Evolutionary conservation across 1,284 basidiomycete species (phyloP).

Genomic region (Austroboletus rostrupii): DNA sequence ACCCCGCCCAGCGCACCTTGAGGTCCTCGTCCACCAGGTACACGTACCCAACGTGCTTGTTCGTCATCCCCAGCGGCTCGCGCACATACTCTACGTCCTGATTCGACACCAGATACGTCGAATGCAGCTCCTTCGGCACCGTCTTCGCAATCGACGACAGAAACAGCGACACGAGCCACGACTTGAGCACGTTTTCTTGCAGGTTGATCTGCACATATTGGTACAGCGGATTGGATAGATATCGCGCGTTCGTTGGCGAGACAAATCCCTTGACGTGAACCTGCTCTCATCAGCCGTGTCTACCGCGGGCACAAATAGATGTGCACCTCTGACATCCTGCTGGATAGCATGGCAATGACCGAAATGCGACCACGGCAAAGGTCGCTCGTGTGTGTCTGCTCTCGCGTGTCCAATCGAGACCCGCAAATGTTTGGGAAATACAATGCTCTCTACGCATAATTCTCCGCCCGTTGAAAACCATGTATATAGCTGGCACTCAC

Average conservation of each 20-base stretch:
- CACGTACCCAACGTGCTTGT: slow-evolving; percentile 91
- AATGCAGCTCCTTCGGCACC: slow-evolving; percentile 64
- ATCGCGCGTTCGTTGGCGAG: slow-evolving; percentile 58
- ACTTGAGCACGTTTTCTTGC: slow-evolving; percentile 90
- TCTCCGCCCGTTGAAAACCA: slow-evolving; percentile 6
- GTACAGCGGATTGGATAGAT: slow-evolving; percentile 63
- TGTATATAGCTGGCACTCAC: slow-evolving; percentile 44
- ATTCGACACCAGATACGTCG: slow-evolving; percentile 77
- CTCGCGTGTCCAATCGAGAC: slow-evolving; percentile 53
- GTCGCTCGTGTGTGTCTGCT: slow-evolving; percentile 71
- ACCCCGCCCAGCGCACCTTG: slow-evolving; percentile 91
- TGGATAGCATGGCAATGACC: slow-evolving; percentile 77
- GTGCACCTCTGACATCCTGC: slow-evolving; percentile 80
- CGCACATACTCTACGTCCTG: slow-evolving; percentile 81
- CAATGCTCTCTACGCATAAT: slow-evolving; percentile 64
- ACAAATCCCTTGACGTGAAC: slow-evolving; percentile 80
- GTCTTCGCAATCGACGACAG: slow-evolving; percentile 65
- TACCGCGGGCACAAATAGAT: no score
- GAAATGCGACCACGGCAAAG: slow-evolving; percentile 76
- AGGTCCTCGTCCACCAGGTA: slow-evolving; percentile 85
- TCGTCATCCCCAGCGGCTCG: slow-evolving; percentile 81
- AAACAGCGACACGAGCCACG: slow-evolving; percentile 83
- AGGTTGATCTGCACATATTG: slow-evolving; percentile 86
- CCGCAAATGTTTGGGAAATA: slow-evolving; percentile 92
- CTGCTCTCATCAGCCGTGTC: slow-evolving; percentile 35